Percentiles rank a stretch among this genome's conserved stretches.
Evolutionary conservation across 129 eudicot species (phyloP).

Genomic region (Sambucus nigra): DNA sequence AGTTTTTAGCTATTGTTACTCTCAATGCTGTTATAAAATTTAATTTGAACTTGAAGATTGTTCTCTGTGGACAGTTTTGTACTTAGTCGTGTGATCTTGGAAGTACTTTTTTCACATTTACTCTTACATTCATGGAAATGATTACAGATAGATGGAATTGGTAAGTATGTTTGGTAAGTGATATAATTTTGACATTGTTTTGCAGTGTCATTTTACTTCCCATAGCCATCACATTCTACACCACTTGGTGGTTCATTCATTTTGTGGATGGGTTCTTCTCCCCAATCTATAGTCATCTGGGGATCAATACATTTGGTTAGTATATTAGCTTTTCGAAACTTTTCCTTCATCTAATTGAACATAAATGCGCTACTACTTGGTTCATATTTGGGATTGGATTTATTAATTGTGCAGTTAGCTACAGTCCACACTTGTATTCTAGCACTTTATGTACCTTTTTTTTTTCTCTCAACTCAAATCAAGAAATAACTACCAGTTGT

Average conservation of each 20-base stretch:
- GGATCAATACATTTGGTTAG: constrained; percentile 68
- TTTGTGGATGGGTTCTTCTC: constrained; percentile 75
- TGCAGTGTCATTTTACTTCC: constrained; percentile 81
- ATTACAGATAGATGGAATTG: not conserved
- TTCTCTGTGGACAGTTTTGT: not conserved
- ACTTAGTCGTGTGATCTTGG: not conserved
- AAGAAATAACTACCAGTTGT: not conserved
- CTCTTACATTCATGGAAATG: not conserved
- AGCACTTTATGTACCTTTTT: too few relatives aligned
- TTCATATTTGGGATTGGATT: not conserved
- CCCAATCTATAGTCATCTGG: constrained; percentile 58
- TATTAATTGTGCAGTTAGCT: not conserved
- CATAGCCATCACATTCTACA: constrained; percentile 62
- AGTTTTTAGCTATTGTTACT: too few relatives aligned
- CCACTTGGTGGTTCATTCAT: constrained; percentile 83
- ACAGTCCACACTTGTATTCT: not conserved
- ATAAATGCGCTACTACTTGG: not conserved
- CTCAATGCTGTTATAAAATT: not conserved
- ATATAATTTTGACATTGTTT: constrained; percentile 13
- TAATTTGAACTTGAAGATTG: not conserved
- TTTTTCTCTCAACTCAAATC: not conserved
- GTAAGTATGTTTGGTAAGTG: constrained; percentile 1
- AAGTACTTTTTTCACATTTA: not conserved
- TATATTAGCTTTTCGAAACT: constrained; percentile 5
- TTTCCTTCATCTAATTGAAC: constrained; percentile 3